Evolutionary conservation across 169 alveolate species (phyloP).

Genomic region (Toxoplasma gondii): DNA sequence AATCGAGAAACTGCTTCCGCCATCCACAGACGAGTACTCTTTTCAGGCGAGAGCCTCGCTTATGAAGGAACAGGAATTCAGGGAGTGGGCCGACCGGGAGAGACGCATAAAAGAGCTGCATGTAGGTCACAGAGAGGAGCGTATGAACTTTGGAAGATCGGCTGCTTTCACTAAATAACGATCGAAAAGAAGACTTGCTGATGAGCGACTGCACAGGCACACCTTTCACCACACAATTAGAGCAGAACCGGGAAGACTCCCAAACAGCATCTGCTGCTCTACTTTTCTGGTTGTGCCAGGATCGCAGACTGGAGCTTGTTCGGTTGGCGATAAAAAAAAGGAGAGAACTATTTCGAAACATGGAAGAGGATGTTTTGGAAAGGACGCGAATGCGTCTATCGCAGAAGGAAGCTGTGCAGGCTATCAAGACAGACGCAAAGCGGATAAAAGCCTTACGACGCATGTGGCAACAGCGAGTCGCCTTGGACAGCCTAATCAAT

Average conservation of each 20-base stretch:
- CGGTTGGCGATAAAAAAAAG: not conserved
- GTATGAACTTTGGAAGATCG: not conserved
- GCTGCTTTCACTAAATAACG: too few relatives aligned
- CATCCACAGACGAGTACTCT: conserved; percentile 91
- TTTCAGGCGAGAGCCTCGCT: conserved; percentile 83
- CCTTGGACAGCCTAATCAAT: not conserved
- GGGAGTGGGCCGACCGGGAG: conserved; percentile 91
- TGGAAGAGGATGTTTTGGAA: not conserved
- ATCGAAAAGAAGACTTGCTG: too few relatives aligned
- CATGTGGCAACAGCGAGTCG: conserved; percentile 14
- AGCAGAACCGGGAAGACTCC: too few relatives aligned
- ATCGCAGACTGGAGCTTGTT: conserved; percentile 4
- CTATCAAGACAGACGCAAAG: not conserved
- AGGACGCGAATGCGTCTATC: not conserved
- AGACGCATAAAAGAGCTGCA: conserved; percentile 80
- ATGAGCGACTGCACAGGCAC: too few relatives aligned
- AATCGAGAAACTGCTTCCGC: conserved; percentile 90
- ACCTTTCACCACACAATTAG: too few relatives aligned
- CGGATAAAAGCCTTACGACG: not conserved
- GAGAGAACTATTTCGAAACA: not conserved
- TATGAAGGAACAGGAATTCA: conserved; percentile 89
- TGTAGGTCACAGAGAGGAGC: conserved; percentile 65
- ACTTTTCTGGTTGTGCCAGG: not conserved
- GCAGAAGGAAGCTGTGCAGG: not conserved
- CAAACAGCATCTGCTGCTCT: too few relatives aligned